Conservation (phyloP, 495 filamentous ascomycete genomes). For the Xylaria flabelliformis region DNA sequence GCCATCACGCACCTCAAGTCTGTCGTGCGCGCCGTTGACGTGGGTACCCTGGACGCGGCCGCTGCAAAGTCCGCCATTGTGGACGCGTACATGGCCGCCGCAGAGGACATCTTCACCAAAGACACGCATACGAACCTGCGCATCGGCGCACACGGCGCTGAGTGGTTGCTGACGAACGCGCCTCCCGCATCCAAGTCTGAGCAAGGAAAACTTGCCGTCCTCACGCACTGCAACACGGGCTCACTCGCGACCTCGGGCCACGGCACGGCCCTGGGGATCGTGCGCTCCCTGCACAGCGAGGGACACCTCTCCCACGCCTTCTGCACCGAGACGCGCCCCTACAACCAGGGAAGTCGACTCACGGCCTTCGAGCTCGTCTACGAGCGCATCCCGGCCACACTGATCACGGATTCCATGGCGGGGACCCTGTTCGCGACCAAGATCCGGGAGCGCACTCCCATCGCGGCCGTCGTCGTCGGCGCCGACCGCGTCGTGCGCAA, state of each 20-base stretch:
- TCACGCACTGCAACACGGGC: slow-evolving; percentile 98
- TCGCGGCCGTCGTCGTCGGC: slow-evolving; percentile 89
- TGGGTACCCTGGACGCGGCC: slow-evolving; percentile 39
- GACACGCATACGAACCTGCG: slow-evolving; percentile 84
- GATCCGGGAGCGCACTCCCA: slow-evolving; percentile 57
- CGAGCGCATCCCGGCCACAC: slow-evolving; percentile 88
- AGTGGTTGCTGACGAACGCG: slow-evolving; percentile 71
- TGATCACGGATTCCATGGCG: slow-evolving; percentile 98
- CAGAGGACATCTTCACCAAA: slow-evolving; percentile 85
- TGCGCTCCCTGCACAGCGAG: slow-evolving; percentile 77
- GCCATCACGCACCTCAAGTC: slow-evolving; percentile 79
- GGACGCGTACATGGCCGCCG: slow-evolving; percentile 72
- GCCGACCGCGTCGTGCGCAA: slow-evolving; percentile 95
- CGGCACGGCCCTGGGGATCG: slow-evolving; percentile 92
- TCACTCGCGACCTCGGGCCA: slow-evolving; percentile 96
- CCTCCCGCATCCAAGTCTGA: slow-evolving; percentile 39
- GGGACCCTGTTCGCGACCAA: slow-evolving; percentile 73
- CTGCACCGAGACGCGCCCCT: slow-evolving; percentile 96
- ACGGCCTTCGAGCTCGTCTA: slow-evolving; percentile 96
- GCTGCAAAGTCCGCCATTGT: slow-evolving; percentile 56
- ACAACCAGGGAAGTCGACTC: slow-evolving; percentile 95
- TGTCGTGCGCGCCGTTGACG: slow-evolving; percentile 52
- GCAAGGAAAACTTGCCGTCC: slow-evolving; percentile 65
- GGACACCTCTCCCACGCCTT: slow-evolving; percentile 76
- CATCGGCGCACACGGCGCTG: slow-evolving; percentile 83